These are phyloP conservation scores for Diddensiella transvaalensis DNA, from an alignment of 805 yeast species.

Conservation along the genomic window DNA sequence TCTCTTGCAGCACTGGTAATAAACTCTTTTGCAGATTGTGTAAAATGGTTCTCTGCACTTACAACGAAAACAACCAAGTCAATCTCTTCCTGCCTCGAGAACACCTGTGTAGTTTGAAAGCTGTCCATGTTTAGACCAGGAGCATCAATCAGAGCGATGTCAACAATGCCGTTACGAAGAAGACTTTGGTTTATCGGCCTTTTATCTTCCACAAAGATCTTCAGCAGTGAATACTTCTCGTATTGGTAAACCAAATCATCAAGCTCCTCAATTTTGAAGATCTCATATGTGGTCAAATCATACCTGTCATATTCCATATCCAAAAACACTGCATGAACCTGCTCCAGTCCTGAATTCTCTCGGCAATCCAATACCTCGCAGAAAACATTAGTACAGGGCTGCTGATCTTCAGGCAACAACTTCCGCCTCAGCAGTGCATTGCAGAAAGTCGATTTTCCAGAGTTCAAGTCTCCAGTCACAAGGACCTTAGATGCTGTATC, in stretches of 20 bases:
- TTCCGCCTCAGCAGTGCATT: slow-evolving; percentile 78
- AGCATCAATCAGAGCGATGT: slow-evolving; percentile 90
- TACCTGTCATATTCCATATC: slow-evolving; percentile 43
- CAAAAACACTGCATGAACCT: slow-evolving; percentile 82
- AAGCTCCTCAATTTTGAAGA: slow-evolving; percentile 51
- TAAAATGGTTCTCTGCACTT: slow-evolving; percentile 92
- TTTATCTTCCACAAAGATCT: slow-evolving; percentile 76
- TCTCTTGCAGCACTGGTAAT: slow-evolving; percentile 87
- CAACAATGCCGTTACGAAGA: slow-evolving; percentile 84
- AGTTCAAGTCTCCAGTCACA: slow-evolving; percentile 93
- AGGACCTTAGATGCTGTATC: slow-evolving; percentile 92
- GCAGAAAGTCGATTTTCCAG: slow-evolving; percentile 95
- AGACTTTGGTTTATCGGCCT: slow-evolving; percentile 66
- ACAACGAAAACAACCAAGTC: slow-evolving; percentile 95
- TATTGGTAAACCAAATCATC: slow-evolving; percentile 69
- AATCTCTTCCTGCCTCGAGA: slow-evolving; percentile 94
- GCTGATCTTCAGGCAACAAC: slow-evolving; percentile 91
- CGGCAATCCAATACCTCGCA: slow-evolving; percentile 88
- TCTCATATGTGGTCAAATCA: slow-evolving; percentile 65
- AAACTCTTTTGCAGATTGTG: slow-evolving; percentile 90
- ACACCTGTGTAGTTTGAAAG: slow-evolving; percentile 89
- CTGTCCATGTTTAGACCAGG: slow-evolving; percentile 95
- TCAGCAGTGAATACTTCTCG: slow-evolving; percentile 67
- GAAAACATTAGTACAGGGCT: slow-evolving; percentile 94
- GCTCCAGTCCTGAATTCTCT: slow-evolving; percentile 72